These are phyloP conservation scores for Emmonsia crescens DNA, from an alignment of 2,329 filamentous ascomycete species.

Conservation along the genomic window DNA sequence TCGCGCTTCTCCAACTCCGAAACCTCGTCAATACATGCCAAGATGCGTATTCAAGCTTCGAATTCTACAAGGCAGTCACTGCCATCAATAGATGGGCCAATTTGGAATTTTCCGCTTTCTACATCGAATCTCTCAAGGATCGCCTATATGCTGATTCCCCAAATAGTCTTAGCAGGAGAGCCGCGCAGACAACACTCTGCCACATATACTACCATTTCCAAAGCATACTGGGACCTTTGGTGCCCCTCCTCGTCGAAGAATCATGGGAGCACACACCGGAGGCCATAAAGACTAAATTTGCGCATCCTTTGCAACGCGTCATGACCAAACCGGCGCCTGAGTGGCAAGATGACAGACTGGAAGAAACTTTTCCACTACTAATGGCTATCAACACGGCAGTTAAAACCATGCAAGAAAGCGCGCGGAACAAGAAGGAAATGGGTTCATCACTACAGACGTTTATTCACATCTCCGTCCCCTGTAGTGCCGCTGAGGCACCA, in stretches of 20 bases:
- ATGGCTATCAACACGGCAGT: slow-evolving; percentile 51
- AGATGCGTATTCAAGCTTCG: slow-evolving; percentile 55
- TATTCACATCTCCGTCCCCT: slow-evolving; percentile 39
- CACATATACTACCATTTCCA: slow-evolving; percentile 61
- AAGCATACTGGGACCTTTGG: slow-evolving; percentile 69
- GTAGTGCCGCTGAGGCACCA: slow-evolving; percentile 10
- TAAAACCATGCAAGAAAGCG: slow-evolving; percentile 64
- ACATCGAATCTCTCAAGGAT: slow-evolving; percentile 87
- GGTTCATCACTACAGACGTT: slow-evolving; percentile 72
- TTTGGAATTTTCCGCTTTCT: slow-evolving; percentile 80
- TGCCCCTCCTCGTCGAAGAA: slow-evolving; percentile 76
- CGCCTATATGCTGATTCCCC: slow-evolving; percentile 73
- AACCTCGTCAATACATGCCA: slow-evolving; percentile 55
- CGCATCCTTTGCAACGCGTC: slow-evolving; percentile 36
- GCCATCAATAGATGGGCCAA: slow-evolving; percentile 71
- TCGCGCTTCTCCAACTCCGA: slow-evolving; percentile 65
- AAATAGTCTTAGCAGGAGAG: slow-evolving; percentile 48
- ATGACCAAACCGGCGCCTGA: slow-evolving; percentile 21
- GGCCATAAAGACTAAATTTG: slow-evolving; percentile 45
- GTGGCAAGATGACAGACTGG: slow-evolving; percentile 40
- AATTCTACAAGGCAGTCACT: slow-evolving; percentile 70
- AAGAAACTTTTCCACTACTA: slow-evolving; percentile 32
- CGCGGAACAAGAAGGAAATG: slow-evolving; percentile 58
- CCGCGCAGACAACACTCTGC: slow-evolving; percentile 47
- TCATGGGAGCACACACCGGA: slow-evolving; percentile 68